Conservation (phyloP, 345 rosid genomes). For the Eutrema heterophyllum region DNA sequence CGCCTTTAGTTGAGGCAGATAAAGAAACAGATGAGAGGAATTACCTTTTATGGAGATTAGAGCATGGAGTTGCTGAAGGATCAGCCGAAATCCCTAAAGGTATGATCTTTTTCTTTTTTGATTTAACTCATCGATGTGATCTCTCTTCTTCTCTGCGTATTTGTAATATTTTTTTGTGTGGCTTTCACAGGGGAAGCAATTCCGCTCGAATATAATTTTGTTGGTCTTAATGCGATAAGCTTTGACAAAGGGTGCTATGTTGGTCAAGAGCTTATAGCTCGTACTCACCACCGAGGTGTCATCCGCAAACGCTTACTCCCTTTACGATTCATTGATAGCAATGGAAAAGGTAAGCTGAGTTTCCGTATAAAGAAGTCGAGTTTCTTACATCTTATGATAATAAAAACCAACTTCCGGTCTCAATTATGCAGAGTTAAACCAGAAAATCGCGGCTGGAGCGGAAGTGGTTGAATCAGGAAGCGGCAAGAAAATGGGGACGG, state of each 20-base stretch:
- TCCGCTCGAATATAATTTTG: constrained; percentile 83
- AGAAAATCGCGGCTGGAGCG: constrained; percentile 57
- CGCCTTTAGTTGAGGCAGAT: constrained; percentile 77
- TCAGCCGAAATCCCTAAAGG: constrained; percentile 87
- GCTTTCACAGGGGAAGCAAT: constrained; percentile 71
- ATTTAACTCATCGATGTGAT: not conserved
- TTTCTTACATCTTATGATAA: not conserved
- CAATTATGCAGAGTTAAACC: constrained; percentile 44
- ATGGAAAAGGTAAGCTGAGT: constrained; percentile 47
- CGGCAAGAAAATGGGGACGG: constrained; percentile 69
- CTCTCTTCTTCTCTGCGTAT: not conserved
- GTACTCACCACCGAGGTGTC: constrained; percentile 86
- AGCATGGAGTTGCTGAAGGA: constrained; percentile 89
- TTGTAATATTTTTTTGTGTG: not conserved
- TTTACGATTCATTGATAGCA: constrained; percentile 47
- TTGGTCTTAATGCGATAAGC: constrained; percentile 83
- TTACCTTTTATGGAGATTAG: constrained; percentile 66
- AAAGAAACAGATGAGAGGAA: constrained; percentile 73
- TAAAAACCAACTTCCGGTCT: not conserved
- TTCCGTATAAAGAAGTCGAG: not conserved
- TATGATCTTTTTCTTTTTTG: constrained; percentile 12
- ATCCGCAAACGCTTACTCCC: constrained; percentile 84
- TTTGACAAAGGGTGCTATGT: constrained; percentile 95
- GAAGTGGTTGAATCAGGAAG: constrained; percentile 51
- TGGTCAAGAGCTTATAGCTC: constrained; percentile 94